These are phyloP conservation scores for Chloranthus sessilifolius DNA, from an alignment of 164 flowering plant species.

Conservation along the genomic window DNA sequence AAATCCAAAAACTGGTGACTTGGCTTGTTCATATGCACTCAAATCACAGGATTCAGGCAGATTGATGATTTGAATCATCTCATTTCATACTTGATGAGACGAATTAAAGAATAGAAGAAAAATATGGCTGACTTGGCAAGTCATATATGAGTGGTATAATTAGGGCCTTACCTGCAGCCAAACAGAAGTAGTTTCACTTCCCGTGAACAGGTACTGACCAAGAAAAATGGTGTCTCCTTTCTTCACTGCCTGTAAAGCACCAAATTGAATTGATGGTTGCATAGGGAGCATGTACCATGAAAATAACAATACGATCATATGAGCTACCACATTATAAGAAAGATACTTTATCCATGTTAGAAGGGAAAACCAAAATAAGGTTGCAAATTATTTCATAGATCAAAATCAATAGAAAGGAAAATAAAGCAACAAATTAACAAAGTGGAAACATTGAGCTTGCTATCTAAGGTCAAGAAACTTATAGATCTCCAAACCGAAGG, in stretches of 20 bases:
- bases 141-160: not conserved
- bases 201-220: conserved; percentile 94
- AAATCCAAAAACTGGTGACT: not conserved
- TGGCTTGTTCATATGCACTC: not conserved
- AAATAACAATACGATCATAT: conserved; percentile 1
- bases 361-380: too few species aligned
- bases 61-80: not conserved
- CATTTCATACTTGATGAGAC: not conserved
- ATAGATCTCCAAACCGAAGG: too few species aligned
- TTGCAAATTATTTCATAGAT: too few species aligned
- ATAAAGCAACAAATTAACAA: too few species aligned
- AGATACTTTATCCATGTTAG: too few species aligned
- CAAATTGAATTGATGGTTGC: not conserved
- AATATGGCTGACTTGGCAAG: not conserved
- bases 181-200: conserved; percentile 97
- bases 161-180: conserved; percentile 76
- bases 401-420: too few species aligned
- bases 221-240: conserved; percentile 88
- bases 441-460: too few species aligned
- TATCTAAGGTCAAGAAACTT: too few species aligned
- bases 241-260: conserved; percentile 65
- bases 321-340: too few species aligned
- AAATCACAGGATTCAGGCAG: not conserved
- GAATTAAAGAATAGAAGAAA: not conserved
- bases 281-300: not conserved